Evolutionary conservation across 1,284 basidiomycete species (phyloP).

Genomic region (Earliella scabrosa): DNA sequence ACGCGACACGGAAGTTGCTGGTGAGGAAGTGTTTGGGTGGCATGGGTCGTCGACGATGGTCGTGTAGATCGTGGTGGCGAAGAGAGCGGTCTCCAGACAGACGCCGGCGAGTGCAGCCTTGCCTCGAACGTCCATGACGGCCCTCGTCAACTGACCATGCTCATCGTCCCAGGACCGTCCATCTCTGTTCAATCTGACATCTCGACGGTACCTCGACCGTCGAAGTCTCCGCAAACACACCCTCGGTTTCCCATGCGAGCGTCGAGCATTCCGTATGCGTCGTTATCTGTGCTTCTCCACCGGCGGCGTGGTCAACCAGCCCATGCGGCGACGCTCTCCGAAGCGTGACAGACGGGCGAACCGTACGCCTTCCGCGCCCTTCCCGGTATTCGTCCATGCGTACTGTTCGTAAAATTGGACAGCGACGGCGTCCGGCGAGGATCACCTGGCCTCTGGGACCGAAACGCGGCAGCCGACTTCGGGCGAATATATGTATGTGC

Average conservation of each 20-base stretch:
- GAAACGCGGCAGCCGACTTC: background rate
- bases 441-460: conserved; percentile 7
- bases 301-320: background rate
- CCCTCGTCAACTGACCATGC: background rate
- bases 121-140: conserved; percentile 2
- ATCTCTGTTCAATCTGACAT: background rate
- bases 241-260: too few relatives aligned
- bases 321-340: background rate
- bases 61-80: background rate
- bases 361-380: background rate
- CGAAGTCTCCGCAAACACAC: too few relatives aligned
- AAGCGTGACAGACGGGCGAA: conserved; percentile 4
- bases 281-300: conserved; percentile 5
- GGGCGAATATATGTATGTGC: too few relatives aligned
- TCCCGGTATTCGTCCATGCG: conserved; percentile 1
- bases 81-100: background rate
- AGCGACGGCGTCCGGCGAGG: background rate
- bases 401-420: conserved; percentile 18
- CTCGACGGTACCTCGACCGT: background rate
- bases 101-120: conserved; percentile 5
- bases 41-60: conserved; percentile 2
- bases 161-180: too few relatives aligned
- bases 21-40: conserved; percentile 26
- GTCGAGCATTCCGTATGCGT: background rate
- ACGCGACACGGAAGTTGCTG: conserved; percentile 27